These are phyloP conservation scores for Populus tremula DNA, from an alignment of 345 rosid species.

Conservation along the genomic window DNA sequence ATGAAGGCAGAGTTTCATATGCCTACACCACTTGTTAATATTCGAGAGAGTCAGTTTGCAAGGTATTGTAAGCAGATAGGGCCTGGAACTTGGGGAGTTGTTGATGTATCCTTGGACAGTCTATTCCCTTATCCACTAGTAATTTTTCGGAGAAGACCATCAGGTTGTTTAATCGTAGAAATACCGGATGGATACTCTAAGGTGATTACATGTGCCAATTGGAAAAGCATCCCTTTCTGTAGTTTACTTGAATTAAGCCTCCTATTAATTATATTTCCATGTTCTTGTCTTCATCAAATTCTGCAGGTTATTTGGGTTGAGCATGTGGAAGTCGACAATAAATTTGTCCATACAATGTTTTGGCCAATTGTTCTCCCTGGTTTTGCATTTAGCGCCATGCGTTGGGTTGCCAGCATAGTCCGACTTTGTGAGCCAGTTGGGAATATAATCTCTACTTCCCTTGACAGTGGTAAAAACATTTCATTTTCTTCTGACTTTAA, in stretches of 20 bases:
- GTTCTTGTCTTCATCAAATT: background rate
- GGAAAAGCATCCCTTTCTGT: background rate
- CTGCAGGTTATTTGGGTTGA: conserved; percentile 57
- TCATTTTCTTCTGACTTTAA: background rate
- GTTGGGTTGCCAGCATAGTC: conserved; percentile 44
- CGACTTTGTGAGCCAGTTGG: conserved; percentile 31
- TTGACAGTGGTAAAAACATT: conserved; percentile 15
- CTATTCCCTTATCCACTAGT: conserved; percentile 26
- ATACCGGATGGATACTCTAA: conserved; percentile 28
- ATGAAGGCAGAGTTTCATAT: conserved; percentile 47
- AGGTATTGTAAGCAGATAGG: conserved; percentile 38
- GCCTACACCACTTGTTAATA: conserved; percentile 39
- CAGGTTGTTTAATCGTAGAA: conserved; percentile 47
- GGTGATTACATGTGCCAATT: conserved; percentile 15
- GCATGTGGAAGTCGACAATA: conserved; percentile 43
- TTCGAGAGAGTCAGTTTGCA: conserved; percentile 38
- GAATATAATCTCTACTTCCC: conserved; percentile 10
- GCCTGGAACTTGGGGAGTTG: conserved; percentile 44
- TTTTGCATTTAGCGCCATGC: conserved; percentile 43
- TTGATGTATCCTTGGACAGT: conserved; percentile 49
- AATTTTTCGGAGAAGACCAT: conserved; percentile 42
- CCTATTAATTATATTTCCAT: background rate
- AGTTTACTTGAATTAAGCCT: background rate
- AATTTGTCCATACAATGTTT: conserved; percentile 27
- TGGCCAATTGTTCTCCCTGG: conserved; percentile 35